A percentile compares a stretch with the other conserved stretches of the same genome.
These are phyloP conservation scores for Dentipellis fragilis DNA, from an alignment of 768 basidiomycete species.

Conservation along the genomic window DNA sequence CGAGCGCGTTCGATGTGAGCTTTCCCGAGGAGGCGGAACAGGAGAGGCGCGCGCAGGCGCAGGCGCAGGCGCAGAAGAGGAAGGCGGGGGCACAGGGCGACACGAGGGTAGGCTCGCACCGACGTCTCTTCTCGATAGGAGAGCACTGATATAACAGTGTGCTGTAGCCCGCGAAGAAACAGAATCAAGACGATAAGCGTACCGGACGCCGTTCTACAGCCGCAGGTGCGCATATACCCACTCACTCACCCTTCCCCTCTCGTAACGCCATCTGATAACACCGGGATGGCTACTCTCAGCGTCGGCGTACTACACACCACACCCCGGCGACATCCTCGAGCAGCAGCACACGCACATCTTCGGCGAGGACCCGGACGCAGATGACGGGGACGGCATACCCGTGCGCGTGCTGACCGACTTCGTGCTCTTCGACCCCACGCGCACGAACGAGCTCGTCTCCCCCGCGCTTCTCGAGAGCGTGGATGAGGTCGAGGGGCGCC, in stretches of 20 bases:
- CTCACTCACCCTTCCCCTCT: no score
- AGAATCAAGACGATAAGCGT: neutral
- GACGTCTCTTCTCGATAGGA: conserved; percentile 1
- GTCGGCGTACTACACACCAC: conserved; percentile 1
- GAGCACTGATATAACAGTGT: neutral
- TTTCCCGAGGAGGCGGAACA: conserved; percentile 32
- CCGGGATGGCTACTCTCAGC: no score
- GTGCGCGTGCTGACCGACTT: conserved; percentile 51
- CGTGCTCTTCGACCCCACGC: conserved; percentile 45
- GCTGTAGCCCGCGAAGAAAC: neutral
- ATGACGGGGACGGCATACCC: conserved; percentile 31
- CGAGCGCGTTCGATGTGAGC: conserved; percentile 45
- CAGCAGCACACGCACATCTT: neutral
- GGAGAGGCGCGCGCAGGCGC: neutral
- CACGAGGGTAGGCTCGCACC: neutral
- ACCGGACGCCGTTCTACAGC: no score
- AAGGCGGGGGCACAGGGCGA: neutral
- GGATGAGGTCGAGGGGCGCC: conserved; percentile 17
- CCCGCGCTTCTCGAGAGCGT: conserved; percentile 37
- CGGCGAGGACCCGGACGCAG: neutral
- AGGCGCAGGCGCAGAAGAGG: neutral
- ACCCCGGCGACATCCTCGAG: conserved; percentile 7
- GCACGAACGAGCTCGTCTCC: conserved; percentile 35
- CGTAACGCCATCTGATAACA: no score
- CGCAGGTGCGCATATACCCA: neutral